A percentile compares a stretch with the other conserved stretches of the same genome.
These are phyloP conservation scores for Neocucurbitaria cava DNA, from an alignment of 2,329 filamentous ascomycete genomes.

Conservation along the genomic window DNA sequence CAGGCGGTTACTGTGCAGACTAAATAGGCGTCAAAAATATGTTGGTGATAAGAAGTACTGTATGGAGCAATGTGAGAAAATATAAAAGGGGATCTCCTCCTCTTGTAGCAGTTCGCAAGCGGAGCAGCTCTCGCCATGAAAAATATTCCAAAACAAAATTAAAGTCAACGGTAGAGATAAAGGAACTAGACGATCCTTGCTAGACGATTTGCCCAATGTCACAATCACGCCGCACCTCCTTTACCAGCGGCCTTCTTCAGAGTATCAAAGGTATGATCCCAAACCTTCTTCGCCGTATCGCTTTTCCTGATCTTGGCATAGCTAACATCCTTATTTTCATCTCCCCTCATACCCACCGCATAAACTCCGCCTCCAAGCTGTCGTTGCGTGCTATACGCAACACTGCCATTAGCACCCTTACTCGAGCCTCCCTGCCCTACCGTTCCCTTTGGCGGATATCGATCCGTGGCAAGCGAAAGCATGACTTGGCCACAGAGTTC, in stretches of 20 bases:
- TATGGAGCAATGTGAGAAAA: too few species aligned
- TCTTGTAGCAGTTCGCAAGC: too few species aligned
- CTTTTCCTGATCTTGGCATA: conserved; percentile 27
- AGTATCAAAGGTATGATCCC: conserved; percentile 38
- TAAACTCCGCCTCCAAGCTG: conserved; percentile 38
- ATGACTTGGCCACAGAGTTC: conserved; percentile 43
- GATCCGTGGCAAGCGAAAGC: conserved; percentile 35
- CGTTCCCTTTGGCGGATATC: conserved; percentile 30
- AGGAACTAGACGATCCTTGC: too few species aligned
- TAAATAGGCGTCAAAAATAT: too few species aligned
- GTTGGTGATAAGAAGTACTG: too few species aligned
- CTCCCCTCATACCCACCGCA: conserved; percentile 28
- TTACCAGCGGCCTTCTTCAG: background rate
- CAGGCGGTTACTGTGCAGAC: background rate
- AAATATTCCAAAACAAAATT: too few species aligned
- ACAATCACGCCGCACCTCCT: too few species aligned
- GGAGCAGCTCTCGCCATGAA: too few species aligned
- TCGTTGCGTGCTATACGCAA: conserved; percentile 26
- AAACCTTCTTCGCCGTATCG: conserved; percentile 39
- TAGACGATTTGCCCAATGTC: too few species aligned
- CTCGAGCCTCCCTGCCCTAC: conserved; percentile 10
- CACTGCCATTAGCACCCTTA: background rate
- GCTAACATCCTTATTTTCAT: conserved; percentile 24
- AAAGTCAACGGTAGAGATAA: too few species aligned
- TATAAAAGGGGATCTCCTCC: too few species aligned